A percentile compares a stretch with the other conserved stretches of the same genome.
phyloP scores from a whole-genome alignment of 2,329 filamentous ascomycete genomes.

The Tolypocladium sp. region DNA sequence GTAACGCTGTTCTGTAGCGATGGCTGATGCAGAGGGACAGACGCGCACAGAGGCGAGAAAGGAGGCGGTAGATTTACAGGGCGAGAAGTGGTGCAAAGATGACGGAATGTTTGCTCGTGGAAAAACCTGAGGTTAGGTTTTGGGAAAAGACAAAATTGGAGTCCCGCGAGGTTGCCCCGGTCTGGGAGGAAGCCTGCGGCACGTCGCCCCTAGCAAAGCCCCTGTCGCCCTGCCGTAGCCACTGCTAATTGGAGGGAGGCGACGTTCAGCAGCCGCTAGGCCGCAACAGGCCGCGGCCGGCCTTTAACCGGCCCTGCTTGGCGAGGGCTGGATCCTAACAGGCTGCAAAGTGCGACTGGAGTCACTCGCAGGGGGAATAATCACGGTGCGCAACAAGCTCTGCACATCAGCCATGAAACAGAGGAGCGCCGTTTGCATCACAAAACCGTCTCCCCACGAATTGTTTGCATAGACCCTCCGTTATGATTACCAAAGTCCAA shows the following conservation, averaged over 20 bases:
- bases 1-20: neutral
- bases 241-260: slow-evolving; percentile 2
- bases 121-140: slow-evolving; percentile 26
- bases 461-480: neutral
- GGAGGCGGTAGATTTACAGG: slow-evolving; percentile 4
- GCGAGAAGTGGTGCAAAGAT: slow-evolving; percentile 7
- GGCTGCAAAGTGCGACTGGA: neutral
- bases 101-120: slow-evolving; percentile 8
- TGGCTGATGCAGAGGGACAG: slow-evolving; percentile 4
- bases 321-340: slow-evolving; percentile 26
- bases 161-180: slow-evolving; percentile 9
- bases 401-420: neutral
- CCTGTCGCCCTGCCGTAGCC: slow-evolving; percentile 1
- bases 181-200: slow-evolving; percentile 1
- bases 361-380: too few species aligned
- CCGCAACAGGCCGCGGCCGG: slow-evolving; percentile 12
- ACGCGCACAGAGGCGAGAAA: slow-evolving; percentile 4
- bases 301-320: slow-evolving; percentile 18
- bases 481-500: neutral
- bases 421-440: neutral
- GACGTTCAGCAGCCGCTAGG: slow-evolving; percentile 6
- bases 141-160: slow-evolving; percentile 22
- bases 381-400: neutral
- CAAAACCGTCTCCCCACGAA: neutral
- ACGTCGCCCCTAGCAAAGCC: neutral